Base-by-base conservation (phyloP, 306 rosid species). In the Lathyrus aphaca region DNA sequence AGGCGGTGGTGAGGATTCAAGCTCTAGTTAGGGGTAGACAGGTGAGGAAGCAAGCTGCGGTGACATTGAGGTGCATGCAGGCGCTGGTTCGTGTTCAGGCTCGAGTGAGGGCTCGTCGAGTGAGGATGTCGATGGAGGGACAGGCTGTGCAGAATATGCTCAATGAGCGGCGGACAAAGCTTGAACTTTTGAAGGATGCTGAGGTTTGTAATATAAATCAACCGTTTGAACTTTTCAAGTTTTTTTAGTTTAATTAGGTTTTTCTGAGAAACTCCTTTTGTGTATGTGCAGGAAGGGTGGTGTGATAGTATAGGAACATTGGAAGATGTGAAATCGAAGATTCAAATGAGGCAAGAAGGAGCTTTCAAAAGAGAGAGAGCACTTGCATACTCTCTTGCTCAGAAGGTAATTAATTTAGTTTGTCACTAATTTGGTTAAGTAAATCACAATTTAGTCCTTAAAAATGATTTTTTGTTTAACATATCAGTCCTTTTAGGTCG, bases 11-110 rank as follows among this genome's bases (percentile, higher is more conserved):
- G 68, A 89, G 97, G 91, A 86, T 95, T 77, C 99, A 95, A 78
- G 99, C 99, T 42, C 87, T 95, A 30, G 99, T 95, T 0, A 69
- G 99, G 55, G 99, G 99, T 30, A 66, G 96, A 51, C 92, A 87
- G 68, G 99, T 95, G 85, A 84, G 99, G 82, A 91, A 95, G 82
- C 96, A 95, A 42, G 99, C 99, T 15, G 99, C 99, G 0, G 96
- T 95, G 38, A 95, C 99, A 30, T 77, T 95, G 79, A 87, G 96
- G 73, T 95, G 99, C 84, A 95, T 95, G 99, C 99, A 95, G 70
- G 99, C 99, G 1, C 77, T 95, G 1, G 99, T 95, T 76, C 91
- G 99, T 42, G 97, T 95, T 67, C 99, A 95, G 71, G 99, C 99
- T 0, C 82, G 97, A 10, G 96, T 95, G 3, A 82, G 99, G 77